phyloP scores from a whole-genome alignment of 2,329 filamentous ascomycete species.

The Stachybotrys elegans region DNA sequence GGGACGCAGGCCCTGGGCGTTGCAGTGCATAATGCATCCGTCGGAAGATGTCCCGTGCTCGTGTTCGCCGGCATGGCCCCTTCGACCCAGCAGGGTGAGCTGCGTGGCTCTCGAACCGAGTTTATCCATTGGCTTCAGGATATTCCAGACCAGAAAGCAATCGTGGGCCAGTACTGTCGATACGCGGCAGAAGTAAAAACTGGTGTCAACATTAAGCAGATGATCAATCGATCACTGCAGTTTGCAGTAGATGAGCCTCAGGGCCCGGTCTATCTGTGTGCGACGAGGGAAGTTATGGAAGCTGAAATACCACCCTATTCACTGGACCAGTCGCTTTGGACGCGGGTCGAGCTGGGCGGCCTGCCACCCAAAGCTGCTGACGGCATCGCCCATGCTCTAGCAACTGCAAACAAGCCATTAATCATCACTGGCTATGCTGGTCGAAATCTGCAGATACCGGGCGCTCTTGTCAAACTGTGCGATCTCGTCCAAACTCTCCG shows the following conservation, averaged over 20 bases:
- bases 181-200: constrained; percentile 80
- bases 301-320: constrained; percentile 72
- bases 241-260: constrained; percentile 74
- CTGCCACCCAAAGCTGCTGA: constrained; percentile 47
- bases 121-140: constrained; percentile 88
- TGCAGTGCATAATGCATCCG: constrained; percentile 74
- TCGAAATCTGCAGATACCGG: constrained; percentile 59
- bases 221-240: constrained; percentile 78
- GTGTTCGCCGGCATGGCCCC: constrained; percentile 76
- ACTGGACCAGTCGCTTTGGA: constrained; percentile 66
- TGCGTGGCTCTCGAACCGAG: constrained; percentile 71
- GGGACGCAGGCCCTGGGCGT: constrained; percentile 75
- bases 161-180: constrained; percentile 79
- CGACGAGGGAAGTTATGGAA: constrained; percentile 78
- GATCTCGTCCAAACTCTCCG: constrained; percentile 62
- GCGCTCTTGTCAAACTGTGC: constrained; percentile 60
- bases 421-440: constrained; percentile 68
- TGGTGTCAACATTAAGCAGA: constrained; percentile 81
- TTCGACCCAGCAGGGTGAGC: constrained; percentile 72
- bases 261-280: constrained; percentile 75
- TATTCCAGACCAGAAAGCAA: constrained; percentile 75
- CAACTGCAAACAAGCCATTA: constrained; percentile 60
- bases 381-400: constrained; percentile 58
- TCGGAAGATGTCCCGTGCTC: constrained; percentile 67
- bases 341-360: constrained; percentile 61